These are phyloP conservation scores for Daldinia eschscholtzii DNA, from an alignment of 2,329 filamentous ascomycete species.

Conservation along the genomic window DNA sequence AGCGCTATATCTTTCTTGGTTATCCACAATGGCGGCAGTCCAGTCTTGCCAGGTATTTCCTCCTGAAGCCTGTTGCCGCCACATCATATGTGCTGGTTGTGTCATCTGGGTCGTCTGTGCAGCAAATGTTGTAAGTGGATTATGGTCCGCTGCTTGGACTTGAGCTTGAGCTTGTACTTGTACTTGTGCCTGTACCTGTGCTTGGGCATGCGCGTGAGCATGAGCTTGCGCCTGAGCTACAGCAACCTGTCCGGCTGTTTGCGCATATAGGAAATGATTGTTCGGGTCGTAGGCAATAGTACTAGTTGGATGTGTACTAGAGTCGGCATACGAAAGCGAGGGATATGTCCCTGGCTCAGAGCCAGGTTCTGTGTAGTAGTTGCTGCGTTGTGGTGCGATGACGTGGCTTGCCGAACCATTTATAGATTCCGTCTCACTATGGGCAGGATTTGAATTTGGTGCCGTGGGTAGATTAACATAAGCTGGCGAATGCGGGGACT, in stretches of 20 bases:
- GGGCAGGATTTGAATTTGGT: constrained; percentile 36
- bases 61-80: constrained; percentile 48
- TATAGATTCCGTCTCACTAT: constrained; percentile 43
- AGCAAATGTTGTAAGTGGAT: constrained; percentile 50
- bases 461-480: constrained; percentile 46
- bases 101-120: constrained; percentile 50
- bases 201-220: constrained; percentile 45
- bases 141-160: constrained; percentile 47
- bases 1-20: constrained; percentile 63
- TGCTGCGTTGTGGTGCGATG: constrained; percentile 44
- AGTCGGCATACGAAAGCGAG: constrained; percentile 47
- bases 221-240: constrained; percentile 42
- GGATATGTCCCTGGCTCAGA: constrained; percentile 48
- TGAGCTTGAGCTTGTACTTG: constrained; percentile 48
- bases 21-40: constrained; percentile 65
- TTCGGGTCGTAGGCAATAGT: constrained; percentile 48
- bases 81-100: constrained; percentile 48
- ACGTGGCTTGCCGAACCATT: constrained; percentile 45
- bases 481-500: constrained; percentile 49
- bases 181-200: constrained; percentile 45
- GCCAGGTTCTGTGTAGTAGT: constrained; percentile 48
- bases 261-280: constrained; percentile 49
- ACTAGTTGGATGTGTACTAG: constrained; percentile 43
- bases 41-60: constrained; percentile 68
- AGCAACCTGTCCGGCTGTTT: constrained; percentile 46